phyloP scores from a whole-genome alignment of 495 filamentous ascomycete species.

The Annulohypoxylon stygium region DNA sequence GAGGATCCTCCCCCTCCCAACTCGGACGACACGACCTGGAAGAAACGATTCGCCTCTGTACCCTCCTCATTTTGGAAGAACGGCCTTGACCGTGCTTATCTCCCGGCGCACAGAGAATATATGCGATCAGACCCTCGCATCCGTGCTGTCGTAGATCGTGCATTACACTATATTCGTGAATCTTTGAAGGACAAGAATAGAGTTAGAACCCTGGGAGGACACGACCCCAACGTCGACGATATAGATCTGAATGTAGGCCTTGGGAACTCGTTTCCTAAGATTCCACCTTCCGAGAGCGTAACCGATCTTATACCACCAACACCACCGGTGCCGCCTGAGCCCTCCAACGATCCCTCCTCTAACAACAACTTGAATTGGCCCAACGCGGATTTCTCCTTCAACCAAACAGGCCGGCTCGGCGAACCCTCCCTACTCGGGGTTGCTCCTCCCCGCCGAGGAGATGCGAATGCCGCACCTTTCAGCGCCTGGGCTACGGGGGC shows the following conservation, averaged over 20 bases:
- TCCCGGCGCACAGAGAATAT: constrained; percentile 35
- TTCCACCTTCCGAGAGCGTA: too few species aligned
- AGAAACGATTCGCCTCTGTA: constrained; percentile 31
- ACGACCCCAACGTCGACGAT: background rate
- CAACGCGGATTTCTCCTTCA: too few species aligned
- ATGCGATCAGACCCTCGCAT: constrained; percentile 25
- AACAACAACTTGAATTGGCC: background rate
- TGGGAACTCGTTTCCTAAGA: too few species aligned
- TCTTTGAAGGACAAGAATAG: too few species aligned
- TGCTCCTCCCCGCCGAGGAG: background rate
- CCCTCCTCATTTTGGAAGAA: constrained; percentile 40
- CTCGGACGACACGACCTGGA: constrained; percentile 32
- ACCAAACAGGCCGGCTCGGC: too few species aligned
- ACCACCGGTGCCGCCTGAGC: too few species aligned
- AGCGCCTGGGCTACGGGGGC: too few species aligned
- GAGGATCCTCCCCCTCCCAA: background rate
- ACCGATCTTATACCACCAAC: too few species aligned
- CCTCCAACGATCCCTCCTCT: too few species aligned
- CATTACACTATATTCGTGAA: background rate
- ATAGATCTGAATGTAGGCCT: too few species aligned
- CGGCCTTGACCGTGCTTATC: constrained; percentile 17
- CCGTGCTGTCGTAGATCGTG: constrained; percentile 40
- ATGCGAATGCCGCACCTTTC: background rate
- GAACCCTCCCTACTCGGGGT: background rate
- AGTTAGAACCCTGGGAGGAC: too few species aligned